Evolutionary conservation across 306 rosid species (phyloP).

Genomic region (Vigna trinervia): DNA sequence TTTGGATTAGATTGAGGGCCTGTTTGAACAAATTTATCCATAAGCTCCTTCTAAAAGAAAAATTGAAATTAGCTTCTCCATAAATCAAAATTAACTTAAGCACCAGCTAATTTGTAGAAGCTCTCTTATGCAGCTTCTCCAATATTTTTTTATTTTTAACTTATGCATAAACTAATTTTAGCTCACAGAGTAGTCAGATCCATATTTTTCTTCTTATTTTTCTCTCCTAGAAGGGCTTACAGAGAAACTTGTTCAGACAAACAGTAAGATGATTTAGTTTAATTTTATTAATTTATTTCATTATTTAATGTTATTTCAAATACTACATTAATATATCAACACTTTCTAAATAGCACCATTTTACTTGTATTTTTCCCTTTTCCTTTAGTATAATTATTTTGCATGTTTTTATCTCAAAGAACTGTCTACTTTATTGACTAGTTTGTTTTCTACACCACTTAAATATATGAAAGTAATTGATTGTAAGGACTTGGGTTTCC

Average conservation of each 20-base stretch:
- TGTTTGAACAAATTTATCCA: too few relatives aligned
- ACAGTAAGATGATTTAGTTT: background rate
- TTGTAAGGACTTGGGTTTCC: background rate
- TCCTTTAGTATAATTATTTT: constrained; percentile 1
- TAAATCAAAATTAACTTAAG: too few relatives aligned
- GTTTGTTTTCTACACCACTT: constrained; percentile 14
- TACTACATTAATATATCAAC: background rate
- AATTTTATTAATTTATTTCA: background rate
- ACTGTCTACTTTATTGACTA: background rate
- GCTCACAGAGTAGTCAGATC: too few relatives aligned
- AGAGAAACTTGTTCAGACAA: too few relatives aligned
- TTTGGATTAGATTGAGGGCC: background rate
- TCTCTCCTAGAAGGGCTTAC: too few relatives aligned
- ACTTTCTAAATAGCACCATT: background rate
- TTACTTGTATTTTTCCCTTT: background rate
- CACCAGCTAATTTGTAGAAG: too few relatives aligned
- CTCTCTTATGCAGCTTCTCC: too few relatives aligned
- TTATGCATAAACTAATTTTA: too few relatives aligned
- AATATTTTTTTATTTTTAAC: too few relatives aligned
- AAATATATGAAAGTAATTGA: background rate
- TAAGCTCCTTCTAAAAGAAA: too few relatives aligned
- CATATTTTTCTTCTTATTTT: too few relatives aligned
- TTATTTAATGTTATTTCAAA: background rate
- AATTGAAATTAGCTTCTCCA: too few relatives aligned
- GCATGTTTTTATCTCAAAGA: background rate